Evolutionary conservation across 2,329 filamentous ascomycete species (phyloP).

Genomic region (Botrytis tulipae): DNA sequence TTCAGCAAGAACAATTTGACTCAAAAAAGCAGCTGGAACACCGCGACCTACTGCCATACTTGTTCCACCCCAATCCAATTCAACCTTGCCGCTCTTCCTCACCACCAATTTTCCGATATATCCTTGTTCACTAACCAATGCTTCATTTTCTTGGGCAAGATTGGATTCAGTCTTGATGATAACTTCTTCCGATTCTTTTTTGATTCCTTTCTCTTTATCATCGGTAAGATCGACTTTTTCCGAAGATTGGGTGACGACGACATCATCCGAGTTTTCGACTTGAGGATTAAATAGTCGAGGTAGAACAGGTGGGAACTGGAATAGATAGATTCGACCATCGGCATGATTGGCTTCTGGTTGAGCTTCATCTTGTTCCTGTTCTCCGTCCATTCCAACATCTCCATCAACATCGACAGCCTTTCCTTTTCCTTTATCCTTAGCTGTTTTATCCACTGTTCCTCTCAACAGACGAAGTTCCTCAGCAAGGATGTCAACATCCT

Average conservation of each 20-base stretch:
- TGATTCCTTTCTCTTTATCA: slow-evolving; percentile 24
- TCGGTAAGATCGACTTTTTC: slow-evolving; percentile 31
- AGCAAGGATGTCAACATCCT: slow-evolving; percentile 46
- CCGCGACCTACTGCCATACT: slow-evolving; percentile 52
- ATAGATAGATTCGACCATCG: slow-evolving; percentile 60
- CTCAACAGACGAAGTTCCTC: slow-evolving; percentile 42
- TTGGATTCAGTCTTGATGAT: slow-evolving; percentile 21
- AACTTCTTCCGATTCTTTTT: slow-evolving; percentile 31
- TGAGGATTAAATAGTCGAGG: slow-evolving; percentile 48
- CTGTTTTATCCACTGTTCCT: slow-evolving; percentile 37
- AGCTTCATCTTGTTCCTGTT: slow-evolving; percentile 23
- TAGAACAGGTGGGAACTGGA: slow-evolving; percentile 62
- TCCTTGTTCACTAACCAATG: slow-evolving; percentile 48
- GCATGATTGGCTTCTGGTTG: slow-evolving; percentile 25
- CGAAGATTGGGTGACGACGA: slow-evolving; percentile 24
- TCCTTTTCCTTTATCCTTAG: slow-evolving; percentile 25
- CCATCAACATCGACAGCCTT: slow-evolving; percentile 44
- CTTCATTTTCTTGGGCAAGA: slow-evolving; percentile 8
- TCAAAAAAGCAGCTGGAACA: slow-evolving; percentile 55
- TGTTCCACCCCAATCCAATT: slow-evolving; percentile 62
- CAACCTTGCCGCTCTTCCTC: slow-evolving; percentile 59
- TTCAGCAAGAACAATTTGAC: slow-evolving; percentile 55
- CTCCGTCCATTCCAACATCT: slow-evolving; percentile 38
- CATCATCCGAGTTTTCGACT: slow-evolving; percentile 44
- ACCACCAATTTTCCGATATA: slow-evolving; percentile 59